These are phyloP conservation scores for Solanum medicagineum DNA, from an alignment of 257 asterid species.

Conservation along the genomic window DNA sequence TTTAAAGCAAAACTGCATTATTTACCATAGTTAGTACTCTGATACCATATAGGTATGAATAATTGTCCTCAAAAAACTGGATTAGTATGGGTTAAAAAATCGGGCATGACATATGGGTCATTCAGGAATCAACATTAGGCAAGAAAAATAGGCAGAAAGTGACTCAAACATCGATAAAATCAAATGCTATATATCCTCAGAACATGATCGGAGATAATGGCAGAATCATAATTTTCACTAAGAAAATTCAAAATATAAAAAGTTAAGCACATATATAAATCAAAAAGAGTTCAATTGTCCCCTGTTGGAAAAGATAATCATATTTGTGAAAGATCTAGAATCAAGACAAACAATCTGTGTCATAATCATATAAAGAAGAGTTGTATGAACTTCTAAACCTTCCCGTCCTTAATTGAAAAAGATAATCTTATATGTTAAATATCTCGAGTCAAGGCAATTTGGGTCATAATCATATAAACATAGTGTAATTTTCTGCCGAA, in stretches of 20 bases:
- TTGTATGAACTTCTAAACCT: too few relatives aligned
- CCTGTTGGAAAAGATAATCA: too few relatives aligned
- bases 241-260: background rate
- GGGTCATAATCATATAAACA: too few relatives aligned
- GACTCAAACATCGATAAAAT: background rate
- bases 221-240: background rate
- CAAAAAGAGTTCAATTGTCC: background rate
- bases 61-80: background rate
- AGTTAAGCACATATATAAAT: too few relatives aligned
- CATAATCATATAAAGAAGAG: too few relatives aligned
- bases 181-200: background rate
- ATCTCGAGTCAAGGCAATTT: too few relatives aligned
- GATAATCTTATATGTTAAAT: too few relatives aligned
- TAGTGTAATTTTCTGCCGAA: too few relatives aligned
- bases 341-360: too few relatives aligned
- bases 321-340: too few relatives aligned
- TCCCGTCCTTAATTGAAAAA: too few relatives aligned
- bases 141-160: background rate
- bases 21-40: background rate
- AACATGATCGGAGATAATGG: background rate
- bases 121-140: background rate
- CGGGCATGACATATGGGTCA: background rate
- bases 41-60: background rate
- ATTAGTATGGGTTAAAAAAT: background rate
- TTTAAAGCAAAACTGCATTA: background rate